Percentiles rank a stretch among this genome's conserved stretches.
Evolutionary conservation across 129 eudicot genomes (phyloP).

Genomic region (Oenanthe sinensis): DNA sequence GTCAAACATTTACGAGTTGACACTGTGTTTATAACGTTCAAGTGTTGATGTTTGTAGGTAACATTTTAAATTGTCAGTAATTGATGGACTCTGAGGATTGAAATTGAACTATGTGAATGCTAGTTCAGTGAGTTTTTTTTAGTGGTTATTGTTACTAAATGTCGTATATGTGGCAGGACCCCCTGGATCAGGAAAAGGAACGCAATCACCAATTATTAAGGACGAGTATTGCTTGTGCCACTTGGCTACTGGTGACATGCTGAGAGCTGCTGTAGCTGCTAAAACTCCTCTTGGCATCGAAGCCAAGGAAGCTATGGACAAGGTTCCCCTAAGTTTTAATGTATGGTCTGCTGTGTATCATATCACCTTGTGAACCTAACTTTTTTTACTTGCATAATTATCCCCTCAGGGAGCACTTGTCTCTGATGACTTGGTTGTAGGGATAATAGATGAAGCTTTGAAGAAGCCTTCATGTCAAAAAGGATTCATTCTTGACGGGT

Average conservation of each 20-base stretch:
- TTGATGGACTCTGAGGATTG: neutral
- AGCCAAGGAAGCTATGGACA: slow-evolving; percentile 86
- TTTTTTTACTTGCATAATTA: neutral
- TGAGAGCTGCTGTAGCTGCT: slow-evolving; percentile 91
- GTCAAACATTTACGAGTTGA: neutral
- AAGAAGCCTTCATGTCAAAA: slow-evolving; percentile 89
- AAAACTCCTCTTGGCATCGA: slow-evolving; percentile 90
- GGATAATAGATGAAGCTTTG: slow-evolving; percentile 89
- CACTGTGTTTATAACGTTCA: neutral
- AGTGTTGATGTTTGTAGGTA: slow-evolving; percentile 35
- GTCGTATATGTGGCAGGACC: slow-evolving; percentile 52
- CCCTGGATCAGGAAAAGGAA: slow-evolving; percentile 97
- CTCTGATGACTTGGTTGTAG: slow-evolving; percentile 93
- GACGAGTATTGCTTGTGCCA: slow-evolving; percentile 93
- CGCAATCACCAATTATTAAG: slow-evolving; percentile 87
- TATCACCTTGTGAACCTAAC: neutral
- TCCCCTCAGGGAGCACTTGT: slow-evolving; percentile 26
- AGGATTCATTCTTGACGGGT: slow-evolving; percentile 97
- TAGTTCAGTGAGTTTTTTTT: neutral
- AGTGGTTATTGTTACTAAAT: neutral
- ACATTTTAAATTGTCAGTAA: neutral
- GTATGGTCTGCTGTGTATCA: neutral
- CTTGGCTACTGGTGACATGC: slow-evolving; percentile 96
- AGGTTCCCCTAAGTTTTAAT: slow-evolving; percentile 28
- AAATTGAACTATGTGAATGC: neutral